These are phyloP conservation scores for Microsporum ferrugineum DNA, from an alignment of 2,329 filamentous ascomycete species.

Conservation along the genomic window DNA sequence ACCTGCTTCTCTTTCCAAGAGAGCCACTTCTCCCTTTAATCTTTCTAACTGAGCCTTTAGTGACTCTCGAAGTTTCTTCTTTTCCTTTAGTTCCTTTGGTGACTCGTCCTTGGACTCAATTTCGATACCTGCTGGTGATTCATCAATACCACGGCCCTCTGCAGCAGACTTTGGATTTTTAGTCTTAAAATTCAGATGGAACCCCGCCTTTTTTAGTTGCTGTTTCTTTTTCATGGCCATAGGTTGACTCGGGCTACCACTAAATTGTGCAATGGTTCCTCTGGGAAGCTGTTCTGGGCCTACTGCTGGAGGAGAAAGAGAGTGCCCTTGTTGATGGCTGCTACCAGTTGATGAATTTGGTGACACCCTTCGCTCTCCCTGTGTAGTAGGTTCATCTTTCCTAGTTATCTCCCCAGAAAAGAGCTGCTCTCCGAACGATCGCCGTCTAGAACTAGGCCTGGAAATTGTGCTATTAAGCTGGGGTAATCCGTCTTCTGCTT, in stretches of 20 bases:
- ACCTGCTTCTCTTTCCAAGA: slow-evolving; percentile 44
- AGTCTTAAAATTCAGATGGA: background rate
- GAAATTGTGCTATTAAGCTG: background rate
- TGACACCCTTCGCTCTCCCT: background rate
- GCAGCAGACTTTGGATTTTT: background rate
- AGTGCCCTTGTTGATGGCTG: background rate
- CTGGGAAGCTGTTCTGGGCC: background rate
- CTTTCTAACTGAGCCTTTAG: slow-evolving; percentile 46
- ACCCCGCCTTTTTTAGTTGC: background rate
- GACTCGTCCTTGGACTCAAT: slow-evolving; percentile 6
- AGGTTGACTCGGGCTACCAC: background rate
- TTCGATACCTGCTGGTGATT: background rate
- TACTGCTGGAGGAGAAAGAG: background rate
- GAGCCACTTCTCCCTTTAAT: slow-evolving; percentile 48
- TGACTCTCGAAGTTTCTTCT: slow-evolving; percentile 42
- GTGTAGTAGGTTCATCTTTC: background rate
- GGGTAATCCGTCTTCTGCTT: background rate
- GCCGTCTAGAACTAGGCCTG: background rate
- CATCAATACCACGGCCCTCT: background rate
- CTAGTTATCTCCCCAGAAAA: background rate
- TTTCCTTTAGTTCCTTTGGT: slow-evolving; percentile 27
- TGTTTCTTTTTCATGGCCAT: background rate
- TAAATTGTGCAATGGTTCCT: background rate
- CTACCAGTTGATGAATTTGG: background rate
- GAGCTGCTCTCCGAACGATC: background rate